phyloP scores from a whole-genome alignment of 768 basidiomycete genomes.

The Lactifluus pinguis region DNA sequence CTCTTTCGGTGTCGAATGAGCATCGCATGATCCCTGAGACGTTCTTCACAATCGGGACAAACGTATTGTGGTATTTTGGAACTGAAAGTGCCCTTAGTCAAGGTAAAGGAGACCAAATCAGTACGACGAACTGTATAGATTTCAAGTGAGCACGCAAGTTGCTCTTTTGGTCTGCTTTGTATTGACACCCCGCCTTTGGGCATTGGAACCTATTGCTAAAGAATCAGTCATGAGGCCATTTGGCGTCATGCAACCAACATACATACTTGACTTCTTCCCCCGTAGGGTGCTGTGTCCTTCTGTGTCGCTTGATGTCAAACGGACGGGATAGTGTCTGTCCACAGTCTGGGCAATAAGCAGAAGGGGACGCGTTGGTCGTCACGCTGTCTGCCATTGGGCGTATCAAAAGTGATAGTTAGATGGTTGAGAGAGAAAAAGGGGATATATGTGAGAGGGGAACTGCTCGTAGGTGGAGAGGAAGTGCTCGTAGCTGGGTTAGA shows the following conservation, averaged over 20 bases:
- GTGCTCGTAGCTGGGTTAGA: neutral
- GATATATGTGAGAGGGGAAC: neutral
- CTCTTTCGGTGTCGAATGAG: constrained; percentile 5
- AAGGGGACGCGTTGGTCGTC: neutral
- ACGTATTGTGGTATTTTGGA: neutral
- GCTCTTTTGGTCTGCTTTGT: neutral
- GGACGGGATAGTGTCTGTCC: neutral
- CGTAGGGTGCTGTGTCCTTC: constrained; percentile 1
- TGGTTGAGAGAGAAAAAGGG: neutral
- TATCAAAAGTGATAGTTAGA: neutral
- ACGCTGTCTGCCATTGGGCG: neutral
- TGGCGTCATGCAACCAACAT: neutral
- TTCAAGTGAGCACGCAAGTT: neutral
- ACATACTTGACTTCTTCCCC: constrained; percentile 8
- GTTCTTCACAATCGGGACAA: neutral
- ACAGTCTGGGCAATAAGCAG: neutral
- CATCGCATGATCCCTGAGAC: neutral
- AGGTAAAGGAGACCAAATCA: neutral
- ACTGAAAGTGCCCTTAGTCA: neutral
- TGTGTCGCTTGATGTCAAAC: constrained; percentile 10
- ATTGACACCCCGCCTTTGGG: neutral
- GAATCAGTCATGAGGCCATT: neutral
- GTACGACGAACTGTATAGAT: constrained; percentile 3
- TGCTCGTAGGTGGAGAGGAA: neutral
- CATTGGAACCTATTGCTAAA: neutral